Conservation (phyloP, 495 filamentous ascomycete genomes). For the Aspergillus egyptiacus region DNA sequence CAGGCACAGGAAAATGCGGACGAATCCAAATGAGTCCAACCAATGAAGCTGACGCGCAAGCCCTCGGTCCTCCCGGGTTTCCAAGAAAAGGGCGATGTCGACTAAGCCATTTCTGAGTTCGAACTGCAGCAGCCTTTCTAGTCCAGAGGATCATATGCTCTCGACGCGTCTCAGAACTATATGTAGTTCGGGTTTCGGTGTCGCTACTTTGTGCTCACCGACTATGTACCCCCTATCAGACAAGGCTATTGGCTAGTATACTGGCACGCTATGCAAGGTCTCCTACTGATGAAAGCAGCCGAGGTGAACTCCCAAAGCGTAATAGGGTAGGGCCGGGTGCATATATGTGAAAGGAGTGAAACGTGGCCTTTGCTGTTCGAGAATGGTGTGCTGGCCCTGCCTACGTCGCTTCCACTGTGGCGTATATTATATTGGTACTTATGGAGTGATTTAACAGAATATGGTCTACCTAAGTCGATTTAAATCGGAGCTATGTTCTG, state of each 20-base stretch:
- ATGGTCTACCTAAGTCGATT: conserved; percentile 1
- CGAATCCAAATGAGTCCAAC: conserved; percentile 49
- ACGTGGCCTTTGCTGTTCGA: neutral
- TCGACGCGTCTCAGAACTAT: conserved; percentile 11
- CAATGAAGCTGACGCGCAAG: conserved; percentile 4
- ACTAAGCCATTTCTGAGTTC: conserved; percentile 1
- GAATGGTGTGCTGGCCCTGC: neutral
- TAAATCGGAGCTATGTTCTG: neutral
- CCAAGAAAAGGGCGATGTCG: conserved; percentile 1
- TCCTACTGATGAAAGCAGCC: conserved; percentile 5
- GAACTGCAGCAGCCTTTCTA: conserved; percentile 1
- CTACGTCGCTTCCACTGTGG: neutral
- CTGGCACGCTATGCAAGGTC: neutral
- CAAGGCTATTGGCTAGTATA: conserved; percentile 13
- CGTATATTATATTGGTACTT: conserved; percentile 1
- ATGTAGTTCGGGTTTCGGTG: conserved; percentile 9
- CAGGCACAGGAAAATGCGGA: conserved; percentile 45
- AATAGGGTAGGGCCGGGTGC: neutral
- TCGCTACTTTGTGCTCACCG: conserved; percentile 5
- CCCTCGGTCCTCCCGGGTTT: no score
- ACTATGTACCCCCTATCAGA: conserved; percentile 3
- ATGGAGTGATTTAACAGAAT: conserved; percentile 1
- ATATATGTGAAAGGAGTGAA: neutral
- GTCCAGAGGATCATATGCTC: conserved; percentile 1
- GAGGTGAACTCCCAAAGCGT: neutral